phyloP scores from a whole-genome alignment of 1,284 basidiomycete species.

The Ustilago trichophora region DNA sequence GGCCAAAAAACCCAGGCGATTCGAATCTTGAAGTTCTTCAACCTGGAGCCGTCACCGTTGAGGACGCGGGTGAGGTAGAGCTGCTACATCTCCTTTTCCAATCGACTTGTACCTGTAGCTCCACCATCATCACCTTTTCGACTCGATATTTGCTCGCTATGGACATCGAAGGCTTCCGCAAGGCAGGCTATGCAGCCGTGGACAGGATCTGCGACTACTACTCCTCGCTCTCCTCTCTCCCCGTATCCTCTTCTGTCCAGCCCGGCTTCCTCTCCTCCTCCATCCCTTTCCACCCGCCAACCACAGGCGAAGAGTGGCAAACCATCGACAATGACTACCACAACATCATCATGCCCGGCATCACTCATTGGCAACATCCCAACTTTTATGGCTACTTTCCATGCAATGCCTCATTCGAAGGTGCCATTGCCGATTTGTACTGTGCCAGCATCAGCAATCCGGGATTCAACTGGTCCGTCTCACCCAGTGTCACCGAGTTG shows the following conservation, averaged over 20 bases:
- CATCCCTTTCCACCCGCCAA: constrained; percentile 75
- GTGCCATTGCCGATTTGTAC: constrained; percentile 86
- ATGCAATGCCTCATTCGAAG: constrained; percentile 82
- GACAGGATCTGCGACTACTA: constrained; percentile 94
- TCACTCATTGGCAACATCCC: constrained; percentile 81
- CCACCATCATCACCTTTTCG: too few species aligned
- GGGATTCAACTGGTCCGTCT: constrained; percentile 74
- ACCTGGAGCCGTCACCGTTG: constrained; percentile 80
- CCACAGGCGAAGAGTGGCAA: constrained; percentile 79
- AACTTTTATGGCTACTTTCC: constrained; percentile 88
- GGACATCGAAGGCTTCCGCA: too few species aligned
- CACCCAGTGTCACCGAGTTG: constrained; percentile 75
- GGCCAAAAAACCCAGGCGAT: too few species aligned
- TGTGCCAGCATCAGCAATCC: constrained; percentile 81
- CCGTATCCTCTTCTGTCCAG: constrained; percentile 72
- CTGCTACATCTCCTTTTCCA: constrained; percentile 99
- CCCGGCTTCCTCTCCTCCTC: constrained; percentile 17
- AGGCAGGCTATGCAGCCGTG: constrained; percentile 86
- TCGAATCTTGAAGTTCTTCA: constrained; percentile 99
- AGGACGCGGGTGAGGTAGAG: constrained; percentile 91
- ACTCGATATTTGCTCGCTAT: too few species aligned
- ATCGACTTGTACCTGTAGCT: too few species aligned
- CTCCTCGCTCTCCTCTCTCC: constrained; percentile 73
- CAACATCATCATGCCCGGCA: constrained; percentile 81
- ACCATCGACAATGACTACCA: constrained; percentile 84